These are phyloP conservation scores for Cladosporium sp. DNA, from an alignment of 2,329 filamentous ascomycete species.

Conservation along the genomic window DNA sequence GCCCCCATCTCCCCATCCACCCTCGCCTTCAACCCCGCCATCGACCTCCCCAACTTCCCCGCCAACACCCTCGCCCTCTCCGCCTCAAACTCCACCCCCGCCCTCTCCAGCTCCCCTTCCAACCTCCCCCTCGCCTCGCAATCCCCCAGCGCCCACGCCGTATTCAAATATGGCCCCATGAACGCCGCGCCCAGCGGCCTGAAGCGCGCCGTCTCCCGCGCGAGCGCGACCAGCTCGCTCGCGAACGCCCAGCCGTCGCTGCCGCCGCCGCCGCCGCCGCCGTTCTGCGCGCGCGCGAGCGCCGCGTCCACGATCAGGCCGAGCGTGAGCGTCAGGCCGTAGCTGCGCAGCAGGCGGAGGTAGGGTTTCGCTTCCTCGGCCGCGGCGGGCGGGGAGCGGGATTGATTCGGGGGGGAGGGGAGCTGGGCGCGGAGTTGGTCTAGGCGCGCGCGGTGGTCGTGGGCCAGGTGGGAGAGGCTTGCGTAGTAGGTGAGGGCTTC, in stretches of 20 bases:
- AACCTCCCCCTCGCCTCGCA: neutral
- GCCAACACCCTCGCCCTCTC: neutral
- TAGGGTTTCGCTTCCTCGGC: neutral
- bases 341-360: neutral
- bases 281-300: neutral
- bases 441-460: neutral
- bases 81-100: neutral
- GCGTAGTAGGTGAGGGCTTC: neutral
- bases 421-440: neutral
- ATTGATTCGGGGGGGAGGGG: neutral
- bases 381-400: neutral
- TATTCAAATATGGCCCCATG: neutral
- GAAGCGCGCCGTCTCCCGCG: neutral
- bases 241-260: neutral
- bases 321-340: neutral
- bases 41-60: neutral
- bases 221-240: neutral
- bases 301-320: neutral
- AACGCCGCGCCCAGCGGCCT: neutral
- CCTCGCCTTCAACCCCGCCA: too few species aligned
- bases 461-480: neutral
- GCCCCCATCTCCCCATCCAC: too few species aligned
- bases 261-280: neutral
- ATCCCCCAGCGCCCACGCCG: neutral
- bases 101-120: neutral